Conservation (phyloP, 2,329 filamentous ascomycete genomes). For the Chaetomium sp. region DNA sequence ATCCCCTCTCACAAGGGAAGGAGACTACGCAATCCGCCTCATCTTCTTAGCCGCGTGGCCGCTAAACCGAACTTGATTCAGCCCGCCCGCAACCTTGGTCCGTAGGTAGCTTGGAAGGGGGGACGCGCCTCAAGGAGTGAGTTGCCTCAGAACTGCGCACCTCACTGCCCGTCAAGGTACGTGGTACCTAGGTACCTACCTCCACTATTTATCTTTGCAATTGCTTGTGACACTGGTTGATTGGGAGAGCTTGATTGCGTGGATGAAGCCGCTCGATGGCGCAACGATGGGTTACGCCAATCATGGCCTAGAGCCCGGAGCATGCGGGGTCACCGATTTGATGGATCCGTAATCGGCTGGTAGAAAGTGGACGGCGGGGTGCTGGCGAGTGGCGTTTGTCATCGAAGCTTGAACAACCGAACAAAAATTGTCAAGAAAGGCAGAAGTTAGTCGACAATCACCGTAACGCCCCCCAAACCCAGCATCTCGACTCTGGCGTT, state of each 20-base stretch:
- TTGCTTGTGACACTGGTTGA: not conserved
- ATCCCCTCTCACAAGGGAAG: too few relatives aligned
- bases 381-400: not conserved
- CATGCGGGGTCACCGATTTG: conserved; percentile 14
- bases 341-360: conserved; percentile 27
- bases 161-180: too few relatives aligned
- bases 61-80: too few relatives aligned
- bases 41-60: too few relatives aligned
- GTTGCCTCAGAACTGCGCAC: not conserved
- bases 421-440: conserved; percentile 9
- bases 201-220: not conserved
- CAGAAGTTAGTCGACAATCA: not conserved
- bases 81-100: too few relatives aligned
- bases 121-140: not conserved
- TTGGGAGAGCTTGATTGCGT: not conserved
- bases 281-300: conserved; percentile 33
- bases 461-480: not conserved
- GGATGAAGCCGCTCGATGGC: conserved; percentile 27
- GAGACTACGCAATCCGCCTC: too few relatives aligned
- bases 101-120: too few relatives aligned
- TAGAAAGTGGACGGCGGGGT: conserved; percentile 28
- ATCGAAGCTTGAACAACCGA: not conserved
- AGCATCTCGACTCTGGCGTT: not conserved
- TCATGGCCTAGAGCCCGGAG: conserved; percentile 20
- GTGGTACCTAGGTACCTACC: too few relatives aligned